These are phyloP conservation scores for Nitzschia inconspicua DNA, from an alignment of 108 stramenopile species.

Conservation along the genomic window DNA sequence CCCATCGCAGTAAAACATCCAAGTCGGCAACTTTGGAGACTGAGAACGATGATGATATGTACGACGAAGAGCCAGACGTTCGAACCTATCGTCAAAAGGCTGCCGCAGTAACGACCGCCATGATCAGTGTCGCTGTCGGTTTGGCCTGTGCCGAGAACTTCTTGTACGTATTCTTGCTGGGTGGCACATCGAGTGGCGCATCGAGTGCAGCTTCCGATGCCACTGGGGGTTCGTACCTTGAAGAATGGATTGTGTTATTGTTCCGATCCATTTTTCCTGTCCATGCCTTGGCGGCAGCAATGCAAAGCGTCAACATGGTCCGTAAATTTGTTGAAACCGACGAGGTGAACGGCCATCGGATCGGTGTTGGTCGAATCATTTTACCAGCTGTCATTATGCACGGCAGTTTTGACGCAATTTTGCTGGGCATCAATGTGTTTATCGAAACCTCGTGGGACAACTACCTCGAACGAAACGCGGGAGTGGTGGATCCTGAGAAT, in stretches of 20 bases:
- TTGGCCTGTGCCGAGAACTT: conserved; percentile 88
- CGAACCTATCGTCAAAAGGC: conserved; percentile 77
- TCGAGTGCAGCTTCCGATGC: conserved; percentile 1
- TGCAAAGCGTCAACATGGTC: conserved; percentile 84
- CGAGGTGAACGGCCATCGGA: conserved; percentile 45
- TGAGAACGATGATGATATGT: conserved; percentile 29
- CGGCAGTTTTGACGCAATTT: conserved; percentile 81
- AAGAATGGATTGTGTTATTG: conserved; percentile 71
- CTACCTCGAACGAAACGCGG: conserved; percentile 56
- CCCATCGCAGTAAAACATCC: conserved; percentile 23
- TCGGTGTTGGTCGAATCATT: conserved; percentile 85
- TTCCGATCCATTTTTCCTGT: conserved; percentile 85
- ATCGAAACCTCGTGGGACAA: conserved; percentile 65
- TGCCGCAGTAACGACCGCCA: conserved; percentile 85
- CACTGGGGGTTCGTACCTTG: conserved; percentile 25
- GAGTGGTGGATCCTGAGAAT: conserved; percentile 40
- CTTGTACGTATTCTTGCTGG: conserved; percentile 83
- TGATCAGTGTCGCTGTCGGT: conserved; percentile 86
- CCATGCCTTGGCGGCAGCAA: conserved; percentile 84
- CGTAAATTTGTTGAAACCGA: conserved; percentile 75
- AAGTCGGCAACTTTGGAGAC: conserved; percentile 6
- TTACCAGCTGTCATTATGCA: conserved; percentile 79
- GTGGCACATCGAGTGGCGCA: conserved; percentile 40
- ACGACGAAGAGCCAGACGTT: conserved; percentile 68
- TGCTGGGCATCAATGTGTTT: conserved; percentile 74